Percentiles rank a stretch among this genome's conserved stretches.
phyloP scores from a whole-genome alignment of 106 monocot genomes.

The Allium fistulosum region DNA sequence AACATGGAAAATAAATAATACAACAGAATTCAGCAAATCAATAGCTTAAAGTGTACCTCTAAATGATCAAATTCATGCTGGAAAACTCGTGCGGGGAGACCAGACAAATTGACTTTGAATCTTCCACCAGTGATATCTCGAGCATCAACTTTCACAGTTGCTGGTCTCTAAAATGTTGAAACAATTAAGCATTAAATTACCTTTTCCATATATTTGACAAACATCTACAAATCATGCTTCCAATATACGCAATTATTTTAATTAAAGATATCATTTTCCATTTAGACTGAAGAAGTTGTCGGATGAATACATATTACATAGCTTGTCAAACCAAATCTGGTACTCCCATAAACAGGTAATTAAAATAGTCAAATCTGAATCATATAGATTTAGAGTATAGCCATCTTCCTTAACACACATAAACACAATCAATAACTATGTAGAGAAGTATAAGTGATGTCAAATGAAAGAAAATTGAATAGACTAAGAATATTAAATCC shows the following conservation, averaged over 20 bases:
- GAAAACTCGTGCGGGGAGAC: slow-evolving; percentile 81
- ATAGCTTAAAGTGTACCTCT: slow-evolving; percentile 30
- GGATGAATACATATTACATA: too few relatives aligned
- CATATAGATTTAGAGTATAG: too few relatives aligned
- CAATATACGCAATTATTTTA: too few relatives aligned
- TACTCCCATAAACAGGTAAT: too few relatives aligned
- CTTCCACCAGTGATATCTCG: slow-evolving; percentile 70
- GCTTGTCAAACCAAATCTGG: too few relatives aligned
- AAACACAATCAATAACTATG: neutral
- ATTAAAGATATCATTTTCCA: too few relatives aligned
- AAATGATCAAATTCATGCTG: slow-evolving; percentile 99
- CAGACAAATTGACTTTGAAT: slow-evolving; percentile 71
- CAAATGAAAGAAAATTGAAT: neutral
- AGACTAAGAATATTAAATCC: neutral
- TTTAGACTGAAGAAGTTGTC: too few relatives aligned
- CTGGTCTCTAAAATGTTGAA: slow-evolving; percentile 66
- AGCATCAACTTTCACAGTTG: slow-evolving; percentile 82
- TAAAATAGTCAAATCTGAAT: too few relatives aligned
- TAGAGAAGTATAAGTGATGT: neutral
- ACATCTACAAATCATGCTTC: too few relatives aligned
- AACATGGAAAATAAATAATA: too few relatives aligned
- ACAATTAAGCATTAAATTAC: slow-evolving; percentile 1
- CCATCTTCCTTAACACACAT: neutral
- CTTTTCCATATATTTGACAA: too few relatives aligned
- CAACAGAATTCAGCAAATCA: neutral